Evolutionary conservation across 495 filamentous ascomycete genomes (phyloP).

Genomic region (Rusavskia elegans): DNA sequence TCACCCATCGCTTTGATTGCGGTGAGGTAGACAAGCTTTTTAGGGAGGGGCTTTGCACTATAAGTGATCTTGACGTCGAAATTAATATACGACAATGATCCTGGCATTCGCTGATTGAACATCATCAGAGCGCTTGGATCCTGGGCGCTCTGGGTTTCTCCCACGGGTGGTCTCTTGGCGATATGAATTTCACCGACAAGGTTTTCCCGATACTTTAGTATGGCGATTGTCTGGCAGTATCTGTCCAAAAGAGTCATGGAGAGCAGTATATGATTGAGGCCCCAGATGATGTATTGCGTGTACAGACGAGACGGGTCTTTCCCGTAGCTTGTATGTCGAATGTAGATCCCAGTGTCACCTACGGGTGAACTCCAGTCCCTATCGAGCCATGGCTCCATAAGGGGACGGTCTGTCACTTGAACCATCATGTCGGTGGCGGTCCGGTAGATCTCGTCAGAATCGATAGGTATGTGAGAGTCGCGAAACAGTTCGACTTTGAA

Average conservation of each 20-base stretch:
- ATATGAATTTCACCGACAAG: background rate
- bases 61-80: background rate
- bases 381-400: background rate
- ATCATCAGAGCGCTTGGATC: background rate
- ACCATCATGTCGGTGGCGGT: background rate
- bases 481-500: background rate
- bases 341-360: background rate
- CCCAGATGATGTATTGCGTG: background rate
- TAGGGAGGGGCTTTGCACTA: background rate
- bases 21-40: background rate
- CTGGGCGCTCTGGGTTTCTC: background rate
- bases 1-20: background rate
- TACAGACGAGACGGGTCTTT: background rate
- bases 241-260: background rate
- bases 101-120: background rate
- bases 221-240: background rate
- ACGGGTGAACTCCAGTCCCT: background rate
- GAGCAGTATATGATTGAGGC: background rate
- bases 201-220: background rate
- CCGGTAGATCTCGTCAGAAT: background rate
- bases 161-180: background rate
- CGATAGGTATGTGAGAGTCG: background rate
- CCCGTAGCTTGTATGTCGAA: background rate
- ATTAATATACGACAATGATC: background rate
- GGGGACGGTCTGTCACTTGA: background rate